Percentiles rank a stretch among this genome's conserved stretches.
Conservation (phyloP, 306 rosid species). For the Astragalus membranaceus region DNA sequence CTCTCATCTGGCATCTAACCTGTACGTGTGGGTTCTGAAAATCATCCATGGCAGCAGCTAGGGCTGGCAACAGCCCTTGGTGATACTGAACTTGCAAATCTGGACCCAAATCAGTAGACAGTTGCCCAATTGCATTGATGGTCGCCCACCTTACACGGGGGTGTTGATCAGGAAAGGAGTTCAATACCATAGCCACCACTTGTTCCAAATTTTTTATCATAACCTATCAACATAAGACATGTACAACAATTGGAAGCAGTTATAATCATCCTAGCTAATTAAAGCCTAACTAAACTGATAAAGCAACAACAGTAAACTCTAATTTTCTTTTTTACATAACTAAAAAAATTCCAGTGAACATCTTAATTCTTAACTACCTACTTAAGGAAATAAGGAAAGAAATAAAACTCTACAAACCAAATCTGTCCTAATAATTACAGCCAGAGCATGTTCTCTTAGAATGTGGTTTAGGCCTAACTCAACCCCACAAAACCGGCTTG, state of each 20-base stretch:
- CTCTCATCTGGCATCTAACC: conserved; percentile 50
- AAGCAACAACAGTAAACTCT: background rate
- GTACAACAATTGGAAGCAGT: background rate
- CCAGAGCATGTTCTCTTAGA: no score
- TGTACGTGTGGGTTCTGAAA: conserved; percentile 97
- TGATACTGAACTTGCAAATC: conserved; percentile 90
- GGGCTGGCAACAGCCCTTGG: conserved; percentile 77
- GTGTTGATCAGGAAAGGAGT: conserved; percentile 86
- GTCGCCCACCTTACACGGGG: conserved; percentile 99
- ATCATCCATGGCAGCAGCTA: conserved; percentile 94
- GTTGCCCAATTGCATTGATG: conserved; percentile 91
- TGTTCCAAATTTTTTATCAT: conserved; percentile 92
- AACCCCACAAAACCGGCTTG: no score
- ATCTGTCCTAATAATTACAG: no score
- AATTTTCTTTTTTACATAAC: background rate
- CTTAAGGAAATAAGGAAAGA: no score
- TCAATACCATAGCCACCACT: conserved; percentile 96
- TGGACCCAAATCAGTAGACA: conserved; percentile 97
- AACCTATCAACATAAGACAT: conserved; percentile 37
- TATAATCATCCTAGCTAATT: background rate
- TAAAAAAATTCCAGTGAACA: background rate
- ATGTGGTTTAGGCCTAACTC: no score
- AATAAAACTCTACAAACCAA: no score
- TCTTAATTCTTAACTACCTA: conserved; percentile 44
- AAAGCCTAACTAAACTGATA: background rate